A percentile compares a stretch with the other conserved stretches of the same genome.
Conservation (phyloP, 495 filamentous ascomycete species). For the Immersiella caudata region DNA sequence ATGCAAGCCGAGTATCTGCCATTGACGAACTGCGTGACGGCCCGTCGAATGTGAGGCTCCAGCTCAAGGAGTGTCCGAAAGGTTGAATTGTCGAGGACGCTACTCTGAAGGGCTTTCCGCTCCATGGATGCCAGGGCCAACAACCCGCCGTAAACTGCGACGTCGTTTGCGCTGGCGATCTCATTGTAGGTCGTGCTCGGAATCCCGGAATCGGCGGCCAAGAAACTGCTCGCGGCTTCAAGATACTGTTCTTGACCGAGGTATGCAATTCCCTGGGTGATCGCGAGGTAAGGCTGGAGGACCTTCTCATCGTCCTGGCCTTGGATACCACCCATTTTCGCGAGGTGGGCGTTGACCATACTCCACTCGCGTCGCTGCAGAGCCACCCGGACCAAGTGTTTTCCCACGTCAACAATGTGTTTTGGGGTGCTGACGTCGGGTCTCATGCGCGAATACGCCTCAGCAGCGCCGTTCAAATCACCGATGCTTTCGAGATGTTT, state of each 20-base stretch:
- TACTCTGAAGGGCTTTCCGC: constrained; percentile 68
- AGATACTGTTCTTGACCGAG: constrained; percentile 66
- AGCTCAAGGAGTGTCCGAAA: constrained; percentile 91
- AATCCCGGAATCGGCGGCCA: constrained; percentile 56
- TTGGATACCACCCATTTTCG: constrained; percentile 62
- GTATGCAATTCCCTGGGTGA: constrained; percentile 70
- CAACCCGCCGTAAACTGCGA: constrained; percentile 89
- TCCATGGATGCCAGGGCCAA: constrained; percentile 90
- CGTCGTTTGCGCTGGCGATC: constrained; percentile 79
- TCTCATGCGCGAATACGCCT: constrained; percentile 49
- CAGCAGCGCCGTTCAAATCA: constrained; percentile 42
- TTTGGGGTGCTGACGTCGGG: constrained; percentile 49
- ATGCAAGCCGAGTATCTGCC: constrained; percentile 86
- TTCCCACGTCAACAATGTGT: constrained; percentile 48
- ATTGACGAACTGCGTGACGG: constrained; percentile 82
- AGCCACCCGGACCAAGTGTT: constrained; percentile 47
- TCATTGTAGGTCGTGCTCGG: constrained; percentile 66
- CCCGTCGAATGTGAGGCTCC: constrained; percentile 91
- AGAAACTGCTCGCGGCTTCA: constrained; percentile 74
- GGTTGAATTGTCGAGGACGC: constrained; percentile 73
- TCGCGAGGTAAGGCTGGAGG: constrained; percentile 64
- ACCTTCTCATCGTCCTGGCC: constrained; percentile 60
- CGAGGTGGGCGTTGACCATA: constrained; percentile 64
- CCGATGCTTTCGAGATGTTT: constrained; percentile 51
- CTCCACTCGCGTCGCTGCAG: constrained; percentile 50